Conservation (phyloP, 345 rosid species). For the Aethionema arabicum region DNA sequence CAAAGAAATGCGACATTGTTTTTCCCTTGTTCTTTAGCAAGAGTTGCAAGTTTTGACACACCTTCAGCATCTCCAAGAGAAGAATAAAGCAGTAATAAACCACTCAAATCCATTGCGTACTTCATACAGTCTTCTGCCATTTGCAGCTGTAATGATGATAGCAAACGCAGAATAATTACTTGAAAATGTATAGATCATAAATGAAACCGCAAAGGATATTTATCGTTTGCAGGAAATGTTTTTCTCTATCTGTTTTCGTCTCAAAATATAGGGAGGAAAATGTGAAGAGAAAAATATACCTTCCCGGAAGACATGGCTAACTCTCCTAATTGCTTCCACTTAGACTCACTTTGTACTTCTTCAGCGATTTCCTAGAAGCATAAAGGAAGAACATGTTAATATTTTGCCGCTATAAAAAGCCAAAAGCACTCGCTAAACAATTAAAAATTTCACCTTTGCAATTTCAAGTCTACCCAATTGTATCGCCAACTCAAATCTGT, state of each 20-base stretch:
- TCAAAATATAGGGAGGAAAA: slow-evolving; percentile 13
- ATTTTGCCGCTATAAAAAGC: slow-evolving; percentile 3
- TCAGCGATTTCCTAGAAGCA: slow-evolving; percentile 73
- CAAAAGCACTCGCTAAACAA: slow-evolving; percentile 13
- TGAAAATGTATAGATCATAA: background rate
- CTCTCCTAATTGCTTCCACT: slow-evolving; percentile 99
- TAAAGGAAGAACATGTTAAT: background rate
- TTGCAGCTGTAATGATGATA: slow-evolving; percentile 62
- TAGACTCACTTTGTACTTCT: slow-evolving; percentile 83
- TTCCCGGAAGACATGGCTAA: slow-evolving; percentile 95
- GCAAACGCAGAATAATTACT: slow-evolving; percentile 19
- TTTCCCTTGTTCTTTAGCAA: slow-evolving; percentile 97
- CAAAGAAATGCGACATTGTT: slow-evolving; percentile 95
- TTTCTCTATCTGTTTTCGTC: background rate
- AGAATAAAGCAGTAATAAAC: slow-evolving; percentile 89
- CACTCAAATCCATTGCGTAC: slow-evolving; percentile 91
- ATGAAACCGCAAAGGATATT: slow-evolving; percentile 6
- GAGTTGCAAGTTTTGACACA: slow-evolving; percentile 67
- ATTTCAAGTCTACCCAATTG: slow-evolving; percentile 90
- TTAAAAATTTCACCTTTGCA: slow-evolving; percentile 63
- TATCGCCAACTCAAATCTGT: slow-evolving; percentile 91
- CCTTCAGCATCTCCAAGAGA: slow-evolving; percentile 98
- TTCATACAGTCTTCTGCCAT: slow-evolving; percentile 99
- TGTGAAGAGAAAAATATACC: slow-evolving; percentile 42
- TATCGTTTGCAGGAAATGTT: background rate